Conservation (phyloP, 768 basidiomycete genomes). For the Boletus tylopilopsis region DNA sequence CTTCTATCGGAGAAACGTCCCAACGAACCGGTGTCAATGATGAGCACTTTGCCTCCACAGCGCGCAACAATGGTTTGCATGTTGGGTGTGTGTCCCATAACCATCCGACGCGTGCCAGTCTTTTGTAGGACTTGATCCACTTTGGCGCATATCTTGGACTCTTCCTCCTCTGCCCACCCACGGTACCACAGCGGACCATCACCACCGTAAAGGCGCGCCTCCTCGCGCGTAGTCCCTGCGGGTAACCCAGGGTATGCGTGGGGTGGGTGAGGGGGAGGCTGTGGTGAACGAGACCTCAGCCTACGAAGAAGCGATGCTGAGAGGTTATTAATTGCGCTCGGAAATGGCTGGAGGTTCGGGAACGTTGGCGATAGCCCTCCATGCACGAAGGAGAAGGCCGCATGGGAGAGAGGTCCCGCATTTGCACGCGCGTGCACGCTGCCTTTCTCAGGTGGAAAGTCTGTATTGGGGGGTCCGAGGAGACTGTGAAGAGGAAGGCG, state of each 20-base stretch:
- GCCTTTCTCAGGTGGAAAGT: conserved; percentile 41
- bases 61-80: conserved; percentile 82
- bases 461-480: conserved; percentile 64
- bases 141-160: conserved; percentile 63
- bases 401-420: conserved; percentile 57
- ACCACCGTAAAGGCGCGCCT: conserved; percentile 64
- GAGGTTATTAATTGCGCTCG: conserved; percentile 75
- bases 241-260: conserved; percentile 73
- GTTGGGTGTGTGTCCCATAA: conserved; percentile 97
- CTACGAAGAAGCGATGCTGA: conserved; percentile 66
- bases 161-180: conserved; percentile 79
- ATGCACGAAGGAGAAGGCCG: conserved; percentile 90
- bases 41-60: conserved; percentile 89
- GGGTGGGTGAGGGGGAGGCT: conserved; percentile 77
- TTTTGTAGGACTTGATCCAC: conserved; percentile 68
- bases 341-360: conserved; percentile 73
- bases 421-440: conserved; percentile 31
- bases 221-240: conserved; percentile 55
- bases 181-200: conserved; percentile 95
- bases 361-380: conserved; percentile 85
- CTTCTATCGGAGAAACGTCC: not conserved
- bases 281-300: conserved; percentile 60
- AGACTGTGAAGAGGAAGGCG: conserved; percentile 77
- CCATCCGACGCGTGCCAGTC: conserved; percentile 81
- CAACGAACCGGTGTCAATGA: conserved; percentile 85